phyloP scores from a whole-genome alignment of 2,329 filamentous ascomycete genomes.

The Calonectria pseudoturangicola region DNA sequence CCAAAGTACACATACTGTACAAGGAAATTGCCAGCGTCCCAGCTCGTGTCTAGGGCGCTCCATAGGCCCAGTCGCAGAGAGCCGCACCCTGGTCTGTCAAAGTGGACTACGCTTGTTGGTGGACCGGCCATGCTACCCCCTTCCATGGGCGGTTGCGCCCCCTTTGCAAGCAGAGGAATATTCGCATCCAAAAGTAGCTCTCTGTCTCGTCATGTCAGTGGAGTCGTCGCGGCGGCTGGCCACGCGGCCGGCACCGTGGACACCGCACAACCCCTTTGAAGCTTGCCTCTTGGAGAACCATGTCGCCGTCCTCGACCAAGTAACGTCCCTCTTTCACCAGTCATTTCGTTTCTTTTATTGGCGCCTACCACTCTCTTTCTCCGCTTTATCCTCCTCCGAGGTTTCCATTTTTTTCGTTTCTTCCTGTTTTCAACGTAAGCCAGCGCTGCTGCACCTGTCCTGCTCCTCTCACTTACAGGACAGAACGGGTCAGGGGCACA shows the following conservation, averaged over 20 bases:
- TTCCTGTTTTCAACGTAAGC: slow-evolving; percentile 1
- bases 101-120: slow-evolving; percentile 6
- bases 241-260: slow-evolving; percentile 33
- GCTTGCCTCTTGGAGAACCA: slow-evolving; percentile 26
- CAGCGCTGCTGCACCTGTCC: neutral
- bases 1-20: slow-evolving; percentile 5
- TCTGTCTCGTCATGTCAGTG: slow-evolving; percentile 29
- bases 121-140: slow-evolving; percentile 23
- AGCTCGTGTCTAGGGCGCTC: slow-evolving; percentile 22
- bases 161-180: slow-evolving; percentile 20
- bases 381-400: slow-evolving; percentile 2
- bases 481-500: neutral
- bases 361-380: slow-evolving; percentile 17
- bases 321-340: neutral
- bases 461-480: slow-evolving; percentile 15
- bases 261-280: slow-evolving; percentile 23
- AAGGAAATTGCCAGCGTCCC: slow-evolving; percentile 24
- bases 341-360: slow-evolving; percentile 37
- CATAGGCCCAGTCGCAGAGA: slow-evolving; percentile 9
- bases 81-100: slow-evolving; percentile 34
- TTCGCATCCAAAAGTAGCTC: slow-evolving; percentile 15
- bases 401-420: neutral
- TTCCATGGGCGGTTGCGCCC: slow-evolving; percentile 21
- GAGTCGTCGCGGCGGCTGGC: slow-evolving; percentile 31
- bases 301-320: neutral